These are phyloP conservation scores for Termitomyces sp. DNA, from an alignment of 768 basidiomycete genomes.

Conservation along the genomic window DNA sequence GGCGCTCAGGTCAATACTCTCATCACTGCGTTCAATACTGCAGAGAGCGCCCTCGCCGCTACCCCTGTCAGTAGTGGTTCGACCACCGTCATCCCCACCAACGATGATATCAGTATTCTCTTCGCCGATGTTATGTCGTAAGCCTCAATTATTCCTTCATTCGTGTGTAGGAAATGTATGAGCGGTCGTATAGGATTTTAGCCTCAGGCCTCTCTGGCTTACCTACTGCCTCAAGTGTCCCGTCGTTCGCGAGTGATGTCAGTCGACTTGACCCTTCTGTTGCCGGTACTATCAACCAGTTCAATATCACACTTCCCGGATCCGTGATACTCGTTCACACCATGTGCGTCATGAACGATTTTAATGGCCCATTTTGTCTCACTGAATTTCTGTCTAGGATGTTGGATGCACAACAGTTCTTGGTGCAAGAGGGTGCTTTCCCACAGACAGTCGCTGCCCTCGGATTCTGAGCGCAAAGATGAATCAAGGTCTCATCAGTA, in stretches of 20 bases:
- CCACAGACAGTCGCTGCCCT: slow-evolving; percentile 26
- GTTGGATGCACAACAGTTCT: slow-evolving; percentile 30
- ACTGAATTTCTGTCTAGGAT: slow-evolving; percentile 18
- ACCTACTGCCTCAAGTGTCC: slow-evolving; percentile 16
- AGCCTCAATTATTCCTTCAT: neutral
- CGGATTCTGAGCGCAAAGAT: slow-evolving; percentile 19
- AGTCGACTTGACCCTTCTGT: slow-evolving; percentile 24
- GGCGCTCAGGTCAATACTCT: slow-evolving; percentile 20
- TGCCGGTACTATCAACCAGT: slow-evolving; percentile 16
- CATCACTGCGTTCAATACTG: slow-evolving; percentile 20
- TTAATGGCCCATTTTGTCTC: neutral
- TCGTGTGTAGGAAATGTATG: neutral
- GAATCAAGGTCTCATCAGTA: neutral
- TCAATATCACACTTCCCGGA: slow-evolving; percentile 26
- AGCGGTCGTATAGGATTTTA: slow-evolving; percentile 16
- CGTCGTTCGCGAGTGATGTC: slow-evolving; percentile 20
- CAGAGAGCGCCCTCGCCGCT: slow-evolving; percentile 15
- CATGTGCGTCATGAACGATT: slow-evolving; percentile 16
- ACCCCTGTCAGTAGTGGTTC: slow-evolving; percentile 26
- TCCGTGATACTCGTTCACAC: slow-evolving; percentile 22
- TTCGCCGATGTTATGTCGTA: slow-evolving; percentile 25
- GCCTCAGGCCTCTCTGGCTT: slow-evolving; percentile 26
- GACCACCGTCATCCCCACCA: slow-evolving; percentile 25
- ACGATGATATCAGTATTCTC: slow-evolving; percentile 28
- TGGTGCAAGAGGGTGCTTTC: slow-evolving; percentile 23